Evolutionary conservation across 164 flowering plant species (phyloP).

Genomic region (Aristolochia contorta): DNA sequence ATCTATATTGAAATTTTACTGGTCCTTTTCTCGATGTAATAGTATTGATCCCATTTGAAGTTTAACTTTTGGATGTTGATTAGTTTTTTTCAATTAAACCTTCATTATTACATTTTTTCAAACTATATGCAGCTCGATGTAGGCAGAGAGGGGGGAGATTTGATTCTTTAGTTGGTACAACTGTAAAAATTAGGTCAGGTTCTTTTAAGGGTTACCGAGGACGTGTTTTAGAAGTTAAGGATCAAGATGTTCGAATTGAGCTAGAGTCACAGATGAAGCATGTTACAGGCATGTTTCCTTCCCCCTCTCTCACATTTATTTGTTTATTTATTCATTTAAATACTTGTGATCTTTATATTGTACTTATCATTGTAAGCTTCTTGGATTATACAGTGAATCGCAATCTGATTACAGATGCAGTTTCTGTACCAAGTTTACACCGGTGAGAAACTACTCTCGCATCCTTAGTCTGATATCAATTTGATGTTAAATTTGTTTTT

Average conservation of each 20-base stretch:
- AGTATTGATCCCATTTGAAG: too few species aligned
- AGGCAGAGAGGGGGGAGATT: slow-evolving; percentile 80
- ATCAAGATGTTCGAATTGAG: slow-evolving; percentile 65
- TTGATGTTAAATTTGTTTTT: neutral
- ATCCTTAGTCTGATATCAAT: too few species aligned
- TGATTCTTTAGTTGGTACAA: slow-evolving; percentile 65
- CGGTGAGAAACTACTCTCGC: slow-evolving; percentile 30
- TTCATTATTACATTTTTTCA: neutral
- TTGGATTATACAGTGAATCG: slow-evolving; percentile 61
- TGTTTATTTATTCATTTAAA: too few species aligned
- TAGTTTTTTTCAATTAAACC: neutral
- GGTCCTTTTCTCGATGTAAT: too few species aligned
- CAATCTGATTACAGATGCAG: slow-evolving; percentile 51
- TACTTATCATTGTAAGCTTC: neutral
- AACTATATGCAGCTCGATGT: slow-evolving; percentile 46
- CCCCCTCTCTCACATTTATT: too few species aligned
- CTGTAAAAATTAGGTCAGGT: slow-evolving; percentile 71
- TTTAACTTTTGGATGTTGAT: neutral
- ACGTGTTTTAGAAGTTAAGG: slow-evolving; percentile 69
- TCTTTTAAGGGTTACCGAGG: slow-evolving; percentile 93
- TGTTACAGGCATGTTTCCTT: slow-evolving; percentile 67
- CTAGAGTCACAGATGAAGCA: slow-evolving; percentile 90
- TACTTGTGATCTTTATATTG: too few species aligned
- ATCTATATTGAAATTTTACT: neutral
- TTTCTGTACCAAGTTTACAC: slow-evolving; percentile 51